A percentile compares a stretch with the other conserved stretches of the same genome.
Conservation (phyloP, 1,284 basidiomycete species). For the Puccinia triticina region DNA sequence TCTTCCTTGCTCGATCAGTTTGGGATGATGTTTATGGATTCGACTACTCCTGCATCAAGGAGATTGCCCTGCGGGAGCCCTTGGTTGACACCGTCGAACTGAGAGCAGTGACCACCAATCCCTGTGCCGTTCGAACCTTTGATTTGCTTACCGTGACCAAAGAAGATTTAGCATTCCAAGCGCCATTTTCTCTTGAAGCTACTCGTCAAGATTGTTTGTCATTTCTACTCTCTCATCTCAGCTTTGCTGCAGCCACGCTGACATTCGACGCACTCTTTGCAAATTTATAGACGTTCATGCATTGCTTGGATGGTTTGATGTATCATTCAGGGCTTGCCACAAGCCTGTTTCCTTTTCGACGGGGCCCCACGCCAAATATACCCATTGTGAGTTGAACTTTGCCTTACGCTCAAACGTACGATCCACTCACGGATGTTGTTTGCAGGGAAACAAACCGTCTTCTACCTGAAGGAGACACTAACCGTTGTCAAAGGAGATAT, state of each 20-base stretch:
- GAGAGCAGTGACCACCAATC: slow-evolving; percentile 86
- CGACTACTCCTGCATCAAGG: slow-evolving; percentile 99
- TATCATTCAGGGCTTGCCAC: slow-evolving; percentile 92
- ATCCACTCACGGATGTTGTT: slow-evolving; percentile 61
- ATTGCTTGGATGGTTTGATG: slow-evolving; percentile 99
- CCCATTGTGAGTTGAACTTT: slow-evolving; percentile 31
- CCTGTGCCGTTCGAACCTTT: slow-evolving; percentile 77
- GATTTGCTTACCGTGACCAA: slow-evolving; percentile 89
- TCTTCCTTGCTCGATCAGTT: slow-evolving; percentile 65
- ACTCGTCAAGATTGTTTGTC: slow-evolving; percentile 88
- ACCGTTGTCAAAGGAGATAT: slow-evolving; percentile 69
- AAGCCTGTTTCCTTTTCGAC: slow-evolving; percentile 94
- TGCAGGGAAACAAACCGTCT: slow-evolving; percentile 79
- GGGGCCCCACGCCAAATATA: slow-evolving; percentile 81
- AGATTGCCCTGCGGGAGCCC: slow-evolving; percentile 93
- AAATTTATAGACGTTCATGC: slow-evolving; percentile 78
- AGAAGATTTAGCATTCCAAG: slow-evolving; percentile 86
- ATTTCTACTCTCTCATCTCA: slow-evolving; percentile 24
- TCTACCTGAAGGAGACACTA: slow-evolving; percentile 80
- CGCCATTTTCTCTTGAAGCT: slow-evolving; percentile 77
- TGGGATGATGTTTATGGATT: slow-evolving; percentile 99
- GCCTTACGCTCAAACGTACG: slow-evolving; percentile 75
- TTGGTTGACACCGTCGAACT: slow-evolving; percentile 96
- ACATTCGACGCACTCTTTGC: not conserved
- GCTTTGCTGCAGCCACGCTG: slow-evolving; percentile 44